These are phyloP conservation scores for Umbelopsis sp. DNA, from an alignment of 192 early-diverging fungal species.

Conservation along the genomic window DNA sequence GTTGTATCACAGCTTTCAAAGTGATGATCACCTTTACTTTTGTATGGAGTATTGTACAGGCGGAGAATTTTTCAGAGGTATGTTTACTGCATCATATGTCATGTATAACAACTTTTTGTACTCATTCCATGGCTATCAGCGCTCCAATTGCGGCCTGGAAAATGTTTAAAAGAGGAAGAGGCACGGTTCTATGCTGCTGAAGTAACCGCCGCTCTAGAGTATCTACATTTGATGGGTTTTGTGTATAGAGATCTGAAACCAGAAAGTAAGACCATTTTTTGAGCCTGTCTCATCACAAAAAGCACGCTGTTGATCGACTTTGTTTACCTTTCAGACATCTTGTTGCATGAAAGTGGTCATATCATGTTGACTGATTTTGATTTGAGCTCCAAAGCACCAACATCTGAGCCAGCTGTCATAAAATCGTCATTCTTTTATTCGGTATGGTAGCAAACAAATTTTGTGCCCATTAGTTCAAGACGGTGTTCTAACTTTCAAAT, in stretches of 20 bases:
- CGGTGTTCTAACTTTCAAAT: not conserved
- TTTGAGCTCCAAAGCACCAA: constrained; percentile 56
- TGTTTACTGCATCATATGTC: not conserved
- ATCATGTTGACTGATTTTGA: constrained; percentile 74
- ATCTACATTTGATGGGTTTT: constrained; percentile 94
- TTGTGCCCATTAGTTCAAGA: not conserved
- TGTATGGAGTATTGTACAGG: constrained; percentile 90
- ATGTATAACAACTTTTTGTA: not conserved
- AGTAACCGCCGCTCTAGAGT: constrained; percentile 93
- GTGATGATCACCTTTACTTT: constrained; percentile 83
- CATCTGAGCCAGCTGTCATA: constrained; percentile 48
- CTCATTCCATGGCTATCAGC: constrained; percentile 41
- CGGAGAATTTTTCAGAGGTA: constrained; percentile 85
- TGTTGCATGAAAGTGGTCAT: constrained; percentile 63
- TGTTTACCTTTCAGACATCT: constrained; percentile 36
- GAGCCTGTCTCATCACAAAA: not conserved
- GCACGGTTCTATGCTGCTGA: constrained; percentile 99
- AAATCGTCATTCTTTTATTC: constrained; percentile 38
- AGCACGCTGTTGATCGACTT: too few species aligned
- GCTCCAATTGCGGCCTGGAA: constrained; percentile 86
- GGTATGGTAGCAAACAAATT: constrained; percentile 12
- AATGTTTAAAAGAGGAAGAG: constrained; percentile 87
- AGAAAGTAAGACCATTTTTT: constrained; percentile 68
- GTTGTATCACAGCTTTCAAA: constrained; percentile 89
- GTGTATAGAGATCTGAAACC: constrained; percentile 99